These are phyloP conservation scores for Dendrothele bispora DNA, from an alignment of 768 basidiomycete species.

Conservation along the genomic window DNA sequence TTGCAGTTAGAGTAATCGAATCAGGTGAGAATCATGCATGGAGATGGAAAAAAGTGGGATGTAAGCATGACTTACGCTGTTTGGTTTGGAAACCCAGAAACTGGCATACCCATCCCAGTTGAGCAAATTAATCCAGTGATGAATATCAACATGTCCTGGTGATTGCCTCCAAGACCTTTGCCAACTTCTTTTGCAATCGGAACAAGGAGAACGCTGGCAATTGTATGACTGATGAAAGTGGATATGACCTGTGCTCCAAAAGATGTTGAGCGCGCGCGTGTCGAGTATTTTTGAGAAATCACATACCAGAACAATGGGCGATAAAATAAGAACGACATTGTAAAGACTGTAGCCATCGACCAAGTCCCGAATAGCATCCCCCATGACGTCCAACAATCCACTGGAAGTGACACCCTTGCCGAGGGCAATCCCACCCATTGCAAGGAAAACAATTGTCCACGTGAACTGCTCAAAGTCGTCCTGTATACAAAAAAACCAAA, in stretches of 20 bases:
- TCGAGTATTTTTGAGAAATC: no score
- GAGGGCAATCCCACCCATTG: constrained; percentile 97
- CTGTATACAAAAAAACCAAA: constrained; percentile 34
- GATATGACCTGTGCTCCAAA: constrained; percentile 60
- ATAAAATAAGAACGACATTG: constrained; percentile 69
- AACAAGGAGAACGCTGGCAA: constrained; percentile 94
- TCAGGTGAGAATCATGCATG: not conserved
- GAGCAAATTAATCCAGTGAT: constrained; percentile 92
- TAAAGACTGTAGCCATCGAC: constrained; percentile 67
- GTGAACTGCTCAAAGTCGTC: constrained; percentile 94
- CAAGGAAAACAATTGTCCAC: constrained; percentile 94
- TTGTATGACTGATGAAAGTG: constrained; percentile 97
- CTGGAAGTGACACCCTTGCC: constrained; percentile 92
- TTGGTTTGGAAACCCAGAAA: constrained; percentile 99
- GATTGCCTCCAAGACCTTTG: constrained; percentile 64
- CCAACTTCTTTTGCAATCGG: constrained; percentile 95
- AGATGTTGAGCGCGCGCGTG: constrained; percentile 1
- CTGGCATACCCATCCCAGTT: constrained; percentile 97
- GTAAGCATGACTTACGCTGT: constrained; percentile 90
- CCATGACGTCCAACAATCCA: constrained; percentile 82
- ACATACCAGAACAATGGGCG: constrained; percentile 68
- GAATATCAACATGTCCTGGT: constrained; percentile 86
- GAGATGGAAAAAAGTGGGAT: not conserved
- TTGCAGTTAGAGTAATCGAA: no score
- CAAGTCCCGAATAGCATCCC: constrained; percentile 54